Percentiles rank a stretch among this genome's conserved stretches.
phyloP scores from a whole-genome alignment of 805 yeast genomes.

The Wickerhamomyces canadensis region DNA sequence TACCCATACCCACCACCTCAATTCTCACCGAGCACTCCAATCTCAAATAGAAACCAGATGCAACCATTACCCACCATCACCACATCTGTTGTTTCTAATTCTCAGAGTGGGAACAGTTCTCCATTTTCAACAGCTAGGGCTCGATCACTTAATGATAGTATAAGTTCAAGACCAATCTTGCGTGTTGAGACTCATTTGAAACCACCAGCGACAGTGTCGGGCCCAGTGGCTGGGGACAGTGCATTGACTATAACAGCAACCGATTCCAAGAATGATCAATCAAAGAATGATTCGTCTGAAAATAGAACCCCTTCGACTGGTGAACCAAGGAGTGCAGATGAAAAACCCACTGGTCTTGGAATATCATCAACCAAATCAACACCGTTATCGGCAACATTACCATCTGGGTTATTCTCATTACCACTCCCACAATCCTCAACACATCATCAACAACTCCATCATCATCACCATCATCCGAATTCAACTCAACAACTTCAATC shows the following conservation, averaged over 20 bases:
- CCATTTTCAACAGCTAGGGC: constrained; percentile 15
- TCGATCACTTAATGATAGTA: constrained; percentile 18
- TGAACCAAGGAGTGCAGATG: constrained; percentile 8
- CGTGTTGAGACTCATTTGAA: constrained; percentile 18
- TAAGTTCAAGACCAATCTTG: constrained; percentile 21
- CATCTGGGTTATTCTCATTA: constrained; percentile 26
- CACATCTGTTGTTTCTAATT: constrained; percentile 6
- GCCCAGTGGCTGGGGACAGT: constrained; percentile 9
- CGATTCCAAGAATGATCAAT: constrained; percentile 7
- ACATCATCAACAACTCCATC: constrained; percentile 1
- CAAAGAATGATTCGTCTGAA: background rate
- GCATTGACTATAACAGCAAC: constrained; percentile 14
- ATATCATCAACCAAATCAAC: constrained; percentile 19
- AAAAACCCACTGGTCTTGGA: constrained; percentile 13
- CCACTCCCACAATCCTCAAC: constrained; percentile 28
- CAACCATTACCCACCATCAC: constrained; percentile 4
- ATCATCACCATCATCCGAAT: too few relatives aligned
- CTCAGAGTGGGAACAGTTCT: background rate
- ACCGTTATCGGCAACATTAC: constrained; percentile 29
- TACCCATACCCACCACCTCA: constrained; percentile 7
- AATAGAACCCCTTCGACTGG: constrained; percentile 14
- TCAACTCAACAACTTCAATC: constrained; percentile 11
- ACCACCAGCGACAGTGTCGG: background rate
- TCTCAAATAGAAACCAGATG: constrained; percentile 2
- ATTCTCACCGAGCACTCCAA: constrained; percentile 12